Evolutionary conservation across 345 rosid genomes (phyloP).

Genomic region (Aquilaria malaccensis): DNA sequence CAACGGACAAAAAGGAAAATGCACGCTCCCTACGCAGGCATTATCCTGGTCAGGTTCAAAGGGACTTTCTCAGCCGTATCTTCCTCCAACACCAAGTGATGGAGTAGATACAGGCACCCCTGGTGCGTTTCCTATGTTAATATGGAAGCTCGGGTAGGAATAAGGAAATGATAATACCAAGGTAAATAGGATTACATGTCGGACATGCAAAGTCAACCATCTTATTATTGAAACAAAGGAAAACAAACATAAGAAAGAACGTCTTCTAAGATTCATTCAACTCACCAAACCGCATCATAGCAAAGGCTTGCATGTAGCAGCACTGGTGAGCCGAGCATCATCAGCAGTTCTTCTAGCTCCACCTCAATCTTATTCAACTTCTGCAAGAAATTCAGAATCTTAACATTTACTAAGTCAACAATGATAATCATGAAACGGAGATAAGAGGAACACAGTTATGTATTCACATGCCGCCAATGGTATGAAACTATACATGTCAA

Average conservation of each 20-base stretch:
- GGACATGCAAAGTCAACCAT: conserved; percentile 1
- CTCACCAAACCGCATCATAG: conserved; percentile 51
- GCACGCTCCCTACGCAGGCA: conserved; percentile 99
- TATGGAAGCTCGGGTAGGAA: conserved; percentile 4
- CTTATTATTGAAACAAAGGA: conserved; percentile 27
- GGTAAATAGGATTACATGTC: too few relatives aligned
- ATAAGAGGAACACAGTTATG: too few relatives aligned
- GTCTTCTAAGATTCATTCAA: conserved; percentile 21
- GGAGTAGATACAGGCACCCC: conserved; percentile 86
- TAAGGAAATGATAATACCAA: neutral
- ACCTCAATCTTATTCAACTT: too few relatives aligned
- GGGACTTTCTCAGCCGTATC: conserved; percentile 99
- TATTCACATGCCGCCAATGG: too few relatives aligned
- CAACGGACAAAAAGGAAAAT: conserved; percentile 24
- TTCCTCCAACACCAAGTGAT: conserved; percentile 26
- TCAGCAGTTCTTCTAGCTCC: neutral
- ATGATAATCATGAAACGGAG: too few relatives aligned
- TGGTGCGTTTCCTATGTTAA: conserved; percentile 85
- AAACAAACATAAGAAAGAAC: conserved; percentile 25
- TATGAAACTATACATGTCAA: too few relatives aligned
- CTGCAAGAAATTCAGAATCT: too few relatives aligned
- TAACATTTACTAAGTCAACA: too few relatives aligned
- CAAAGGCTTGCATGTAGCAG: conserved; percentile 14
- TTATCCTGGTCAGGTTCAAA: conserved; percentile 99
- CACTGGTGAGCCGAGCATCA: conserved; percentile 11